Conservation (phyloP, 2,329 filamentous ascomycete species). For the Fusarium kyushuense region DNA sequence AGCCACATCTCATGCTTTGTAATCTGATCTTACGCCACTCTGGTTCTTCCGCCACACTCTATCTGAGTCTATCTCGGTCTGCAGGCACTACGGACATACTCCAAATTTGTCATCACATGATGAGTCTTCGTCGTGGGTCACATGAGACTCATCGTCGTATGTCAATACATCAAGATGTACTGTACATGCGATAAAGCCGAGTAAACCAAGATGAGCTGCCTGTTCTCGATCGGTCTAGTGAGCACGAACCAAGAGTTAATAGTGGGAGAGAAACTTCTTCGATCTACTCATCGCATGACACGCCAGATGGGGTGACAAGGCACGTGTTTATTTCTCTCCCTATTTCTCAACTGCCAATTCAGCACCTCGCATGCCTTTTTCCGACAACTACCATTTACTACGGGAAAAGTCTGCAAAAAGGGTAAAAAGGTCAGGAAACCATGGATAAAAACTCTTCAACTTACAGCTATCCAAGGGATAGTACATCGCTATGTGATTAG, state of each 20-base stretch:
- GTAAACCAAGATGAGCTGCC: conserved; percentile 13
- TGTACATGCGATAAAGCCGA: not conserved
- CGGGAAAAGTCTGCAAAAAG: conserved; percentile 25
- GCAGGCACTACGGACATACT: not conserved
- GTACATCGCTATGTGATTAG: not conserved
- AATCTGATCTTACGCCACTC: conserved; percentile 32
- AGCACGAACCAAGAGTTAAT: conserved; percentile 7
- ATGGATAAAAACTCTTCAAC: not conserved
- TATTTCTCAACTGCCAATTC: conserved; percentile 3
- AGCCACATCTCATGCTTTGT: conserved; percentile 44
- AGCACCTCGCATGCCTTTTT: conserved; percentile 16
- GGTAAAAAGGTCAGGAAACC: conserved; percentile 9
- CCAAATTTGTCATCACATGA: conserved; percentile 45
- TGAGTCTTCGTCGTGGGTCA: conserved; percentile 26
- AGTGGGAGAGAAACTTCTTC: conserved; percentile 11
- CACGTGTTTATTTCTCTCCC: conserved; percentile 24
- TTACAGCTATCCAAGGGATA: not conserved
- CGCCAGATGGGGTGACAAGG: conserved; percentile 40
- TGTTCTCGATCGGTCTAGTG: conserved; percentile 17
- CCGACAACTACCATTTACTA: conserved; percentile 12
- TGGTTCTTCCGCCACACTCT: conserved; percentile 45
- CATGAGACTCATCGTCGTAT: conserved; percentile 37
- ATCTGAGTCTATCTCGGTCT: conserved; percentile 10
- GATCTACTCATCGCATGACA: conserved; percentile 41
- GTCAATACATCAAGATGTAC: conserved; percentile 22